Evolutionary conservation across 108 stramenopile genomes (phyloP), one percentile per base, ranked within the genome.

Genomic region (Skeletonema costatum): DNA sequence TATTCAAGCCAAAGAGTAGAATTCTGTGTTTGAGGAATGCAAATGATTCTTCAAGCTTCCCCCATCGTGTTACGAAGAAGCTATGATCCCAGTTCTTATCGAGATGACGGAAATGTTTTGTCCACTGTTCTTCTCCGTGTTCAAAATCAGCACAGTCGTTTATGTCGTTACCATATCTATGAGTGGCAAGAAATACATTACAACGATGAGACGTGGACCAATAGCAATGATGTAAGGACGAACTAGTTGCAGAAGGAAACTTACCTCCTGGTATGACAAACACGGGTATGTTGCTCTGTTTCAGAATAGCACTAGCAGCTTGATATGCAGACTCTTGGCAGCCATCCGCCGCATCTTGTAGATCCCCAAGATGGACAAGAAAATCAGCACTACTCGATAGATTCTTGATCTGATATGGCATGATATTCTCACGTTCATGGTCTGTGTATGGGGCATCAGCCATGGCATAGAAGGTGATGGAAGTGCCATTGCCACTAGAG

Each of bases 291-390:
- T 51, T 14, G 25, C 81, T 85, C 13, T 84, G 42, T 29, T 70
- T 70, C 56, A 88, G 35, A 8, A 82, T 75, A 36, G 75, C 75
- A 2, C 38, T 51, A 5, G 83, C 73, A 11, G 29, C 31, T 14
- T 56, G 38, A 46, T 82, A 74, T 11, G 60, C 25, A 11, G 2
- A 5, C 5, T 66, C 66, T 12, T 63, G 44, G 10, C 60, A 61
- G 19, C 74, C 80, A 10, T 21, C 11, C 21, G 35, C 51, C 13
- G 60, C 78, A 35, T 66, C 32, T 30, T 80, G 62, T 12, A 88
- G 74, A 74, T 88, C 87, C 25, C 87, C 87, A 6, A 88, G 39
- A 80, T 88, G 87, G 0, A 88, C 64, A 41, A 86, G 31, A 68
- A 88, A 88, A 51, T 82, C 87, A 29, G 81, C 81, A 36, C 75